Base-by-base conservation (phyloP, 768 basidiomycete genomes). In the Podaxis sp. region DNA sequence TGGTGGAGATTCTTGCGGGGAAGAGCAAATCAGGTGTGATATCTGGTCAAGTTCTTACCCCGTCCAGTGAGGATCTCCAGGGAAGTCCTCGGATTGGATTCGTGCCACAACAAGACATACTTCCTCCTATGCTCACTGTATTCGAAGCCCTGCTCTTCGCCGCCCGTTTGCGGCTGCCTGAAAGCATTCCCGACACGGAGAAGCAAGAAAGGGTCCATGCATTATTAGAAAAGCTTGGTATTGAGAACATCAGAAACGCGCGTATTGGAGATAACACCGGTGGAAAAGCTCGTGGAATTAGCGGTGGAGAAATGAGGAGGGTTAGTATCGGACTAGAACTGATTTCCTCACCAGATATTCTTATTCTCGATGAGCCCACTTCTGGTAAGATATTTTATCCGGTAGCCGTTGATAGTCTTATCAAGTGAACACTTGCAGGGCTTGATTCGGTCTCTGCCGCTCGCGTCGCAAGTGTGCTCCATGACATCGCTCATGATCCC, bases 281-380 rank as follows among this genome's bases (percentile, higher is more conserved):
- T 9, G 83, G 85, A 4, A 87, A 89, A 63, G 79, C 83, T 18
- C 79, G 93, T 50, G 95, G 93, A 0, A 93, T 97, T 55, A 91
- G 89, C 66, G 95, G 95, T 10, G 95, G 95, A 9, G 94, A 97
- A 72, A 91, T 91, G 79, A 82, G 95, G 50, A 77, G 95, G 53
- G 90, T 97, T 4, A 93, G 89, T 61, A 95, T 97, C 62, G 95
- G 93, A 4, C 74, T 95, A 38, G 95, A 96, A 74, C 79, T 97
- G 9, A 87, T 96, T 51, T 88, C 91, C 0, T 80, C 82, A 42
- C 95, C 95, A 0, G 91, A 94, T 68, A 78, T 97, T 10, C 72
- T 97, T 42, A 84, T 96, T 28, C 78, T 94, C 35, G 95, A 97
- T 67, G 95, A 97, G 67, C 95, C 95, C 5, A 89, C 89, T 1